These are phyloP conservation scores for Verticillium tricorpus DNA, from an alignment of 2,329 filamentous ascomycete genomes.

Conservation along the genomic window DNA sequence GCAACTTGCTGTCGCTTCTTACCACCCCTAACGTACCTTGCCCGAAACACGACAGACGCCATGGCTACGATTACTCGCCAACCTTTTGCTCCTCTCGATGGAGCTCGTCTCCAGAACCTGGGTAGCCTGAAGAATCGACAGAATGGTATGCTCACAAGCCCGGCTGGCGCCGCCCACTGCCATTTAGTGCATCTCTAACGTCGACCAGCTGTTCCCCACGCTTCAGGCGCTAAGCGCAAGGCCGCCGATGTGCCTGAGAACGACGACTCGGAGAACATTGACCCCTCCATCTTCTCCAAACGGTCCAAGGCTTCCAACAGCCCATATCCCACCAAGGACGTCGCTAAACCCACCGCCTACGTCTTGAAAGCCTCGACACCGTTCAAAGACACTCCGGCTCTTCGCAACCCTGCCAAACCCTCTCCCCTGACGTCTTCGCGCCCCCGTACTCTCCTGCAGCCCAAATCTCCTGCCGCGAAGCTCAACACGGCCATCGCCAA, in stretches of 20 bases:
- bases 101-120: slow-evolving; percentile 64
- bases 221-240: slow-evolving; percentile 51
- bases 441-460: slow-evolving; percentile 41
- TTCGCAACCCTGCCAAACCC: slow-evolving; percentile 21
- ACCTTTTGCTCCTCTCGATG: slow-evolving; percentile 71
- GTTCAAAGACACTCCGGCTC: not conserved
- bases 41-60: slow-evolving; percentile 7
- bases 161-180: not conserved
- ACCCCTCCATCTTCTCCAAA: slow-evolving; percentile 54
- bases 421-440: slow-evolving; percentile 26
- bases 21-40: not conserved
- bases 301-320: slow-evolving; percentile 48
- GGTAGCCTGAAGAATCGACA: slow-evolving; percentile 76
- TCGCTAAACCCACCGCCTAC: slow-evolving; percentile 44
- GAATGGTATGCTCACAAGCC: slow-evolving; percentile 49
- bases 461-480: slow-evolving; percentile 47
- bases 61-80: slow-evolving; percentile 60
- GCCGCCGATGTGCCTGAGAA: slow-evolving; percentile 43
- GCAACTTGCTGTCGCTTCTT: not conserved
- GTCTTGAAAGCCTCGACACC: slow-evolving; percentile 32
- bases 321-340: slow-evolving; percentile 34
- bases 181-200: not conserved
- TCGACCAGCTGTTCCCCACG: slow-evolving; percentile 33
- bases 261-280: slow-evolving; percentile 58
- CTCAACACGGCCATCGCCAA: slow-evolving; percentile 38